Base-by-base conservation (phyloP, 768 basidiomycete species). In the Boletus bicolor region DNA sequence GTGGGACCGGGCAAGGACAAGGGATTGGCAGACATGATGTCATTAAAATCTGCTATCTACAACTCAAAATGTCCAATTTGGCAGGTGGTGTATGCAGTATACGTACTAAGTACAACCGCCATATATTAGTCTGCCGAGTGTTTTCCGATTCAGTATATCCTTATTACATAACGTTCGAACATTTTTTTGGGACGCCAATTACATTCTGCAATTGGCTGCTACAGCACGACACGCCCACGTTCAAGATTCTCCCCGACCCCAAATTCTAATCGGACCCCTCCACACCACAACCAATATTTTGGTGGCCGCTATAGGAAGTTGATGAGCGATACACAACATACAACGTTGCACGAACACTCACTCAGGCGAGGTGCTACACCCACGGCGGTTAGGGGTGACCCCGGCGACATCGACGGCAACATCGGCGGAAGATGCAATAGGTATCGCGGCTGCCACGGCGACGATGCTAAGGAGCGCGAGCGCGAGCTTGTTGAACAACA, bases 401-500 rank as follows among this genome's bases (percentile, higher is more conserved):
- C 8, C n/a, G 35, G 37, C 47, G 35, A 48, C 8, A 32, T 9
- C 19, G 12, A 15, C 1, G 3, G 7, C 49, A 21, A 12, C 15
- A 19, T 49, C 34, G 26, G 12, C 17, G 36, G 21, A 10, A 17
- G 24, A 11, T 15, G 39, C 1, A 46, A 1, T n/a, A 5, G 54
- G 54, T 5, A 55, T 30, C 7, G 57, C 55, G 28, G 37, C 12
- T 9, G 15, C 51, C 28, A 59, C 44, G 6, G 44, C 39, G 35
- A 21, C 36, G 4, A 54, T 14, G 35, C 59, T 17, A 1, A 60
- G 49, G 19, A 60, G 39, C 10, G 30, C 24, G 6, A 59, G 39
- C 5, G 46, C 14, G 21, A 61, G 15, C 21, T 49, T 55, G 47
- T 55, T 61, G 38, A 61, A 37, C 21, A 61, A 36, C 58, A 61